Base-by-base conservation (phyloP, 192 early-diverging fungal genomes). In the Glomus cerebriforme region DNA sequence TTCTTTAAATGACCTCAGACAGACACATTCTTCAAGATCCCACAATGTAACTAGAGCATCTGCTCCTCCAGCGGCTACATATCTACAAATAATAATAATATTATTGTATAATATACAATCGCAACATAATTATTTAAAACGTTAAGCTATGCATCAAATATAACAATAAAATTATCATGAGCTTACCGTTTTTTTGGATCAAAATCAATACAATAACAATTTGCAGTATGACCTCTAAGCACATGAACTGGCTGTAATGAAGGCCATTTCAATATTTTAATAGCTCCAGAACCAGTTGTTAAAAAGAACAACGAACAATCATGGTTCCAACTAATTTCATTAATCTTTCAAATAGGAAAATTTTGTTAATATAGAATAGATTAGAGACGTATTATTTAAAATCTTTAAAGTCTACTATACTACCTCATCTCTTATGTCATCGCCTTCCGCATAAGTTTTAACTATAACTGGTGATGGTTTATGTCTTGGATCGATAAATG, bases 241-340 rank as follows among this genome's bases (percentile, higher is more conserved):
- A 79, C 83, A 59, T 90, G 82, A 2, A 91, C 31, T 15, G 81
- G 86, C 15, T 86, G 84, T 70, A 95, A 85, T 0, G 86, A 86
- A 6, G 91, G 92, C 75, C 90, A 93, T 22, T 89, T 87, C n/a
- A 93, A 83, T 5, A 95, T 83, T 67, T 89, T 87, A 39, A 94
- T 84, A 4, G 87, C 89, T 9, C 93, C 93, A 66, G 92, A 86
- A 8, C 94, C 94, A 1, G 93, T 93, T 3, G 94, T 93, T 49
- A 96, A 83, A 73, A 88, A 91, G 79, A 96, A 96, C 29, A 92
- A 80, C 69, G 92, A 85, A 29, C 91, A 91, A 49, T 88, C 84
- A 64, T 87, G 87, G 54, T 93, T 92, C 95, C 95, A 96, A 31
- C 88, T 85, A 35, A 96, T 94, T 82, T 95, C 93, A 78, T 96